Conservation (phyloP, 2,329 filamentous ascomycete genomes). For the Pseudonectria foliicola region DNA sequence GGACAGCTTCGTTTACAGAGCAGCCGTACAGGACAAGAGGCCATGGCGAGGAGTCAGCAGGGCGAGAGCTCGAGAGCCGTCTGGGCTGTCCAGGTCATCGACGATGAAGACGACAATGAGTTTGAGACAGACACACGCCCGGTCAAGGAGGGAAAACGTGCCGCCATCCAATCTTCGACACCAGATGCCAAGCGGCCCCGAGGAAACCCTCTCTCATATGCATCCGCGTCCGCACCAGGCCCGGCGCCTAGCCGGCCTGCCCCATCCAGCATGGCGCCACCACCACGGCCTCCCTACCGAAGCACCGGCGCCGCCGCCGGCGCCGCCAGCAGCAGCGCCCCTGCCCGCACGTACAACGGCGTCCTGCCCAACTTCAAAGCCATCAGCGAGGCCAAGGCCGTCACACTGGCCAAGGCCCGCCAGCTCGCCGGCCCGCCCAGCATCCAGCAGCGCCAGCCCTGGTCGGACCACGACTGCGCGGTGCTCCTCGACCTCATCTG, state of each 20-base stretch:
- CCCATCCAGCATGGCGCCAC: constrained; percentile 2
- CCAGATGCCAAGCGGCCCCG: constrained; percentile 6
- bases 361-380: constrained; percentile 13
- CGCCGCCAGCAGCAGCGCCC: constrained; percentile 1
- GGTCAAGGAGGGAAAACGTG: constrained; percentile 18
- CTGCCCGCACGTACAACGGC: not conserved
- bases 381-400: constrained; percentile 21
- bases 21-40: not conserved
- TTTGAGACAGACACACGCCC: constrained; percentile 25
- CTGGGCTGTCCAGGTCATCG: too few species aligned
- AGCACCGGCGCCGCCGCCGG: constrained; percentile 4
- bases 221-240: constrained; percentile 2
- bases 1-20: constrained; percentile 1
- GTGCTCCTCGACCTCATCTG: constrained; percentile 37
- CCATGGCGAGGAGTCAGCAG: too few species aligned
- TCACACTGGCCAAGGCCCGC: constrained; percentile 11
- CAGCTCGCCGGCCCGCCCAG: constrained; percentile 14
- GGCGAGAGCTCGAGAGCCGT: too few species aligned
- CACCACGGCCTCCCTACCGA: constrained; percentile 2
- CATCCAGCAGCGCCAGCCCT: constrained; percentile 26
- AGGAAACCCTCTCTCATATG: constrained; percentile 7
- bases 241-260: constrained; percentile 2
- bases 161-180: constrained; percentile 2
- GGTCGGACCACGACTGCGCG: constrained; percentile 35
- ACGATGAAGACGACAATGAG: constrained; percentile 16